phyloP scores from a whole-genome alignment of 352 stramenopile genomes.

The Pseudoperonospora humuli region DNA sequence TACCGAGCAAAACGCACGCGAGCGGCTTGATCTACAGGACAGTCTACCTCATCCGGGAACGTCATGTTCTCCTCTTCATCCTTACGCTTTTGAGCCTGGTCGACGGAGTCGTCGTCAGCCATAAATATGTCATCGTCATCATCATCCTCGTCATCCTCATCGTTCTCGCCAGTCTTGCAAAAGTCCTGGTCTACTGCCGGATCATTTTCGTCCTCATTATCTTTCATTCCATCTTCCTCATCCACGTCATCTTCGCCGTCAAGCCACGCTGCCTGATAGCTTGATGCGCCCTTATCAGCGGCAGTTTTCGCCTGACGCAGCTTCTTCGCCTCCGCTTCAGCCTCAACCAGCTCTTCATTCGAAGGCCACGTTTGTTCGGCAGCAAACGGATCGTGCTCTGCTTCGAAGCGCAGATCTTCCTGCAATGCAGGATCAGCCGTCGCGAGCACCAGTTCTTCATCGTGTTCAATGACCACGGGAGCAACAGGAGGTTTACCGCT shows the following conservation, averaged over 20 bases:
- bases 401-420: slow-evolving; percentile 81
- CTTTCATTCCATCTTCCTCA: slow-evolving; percentile 54
- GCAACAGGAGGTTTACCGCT: slow-evolving; percentile 12
- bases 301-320: slow-evolving; percentile 36
- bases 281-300: slow-evolving; percentile 65
- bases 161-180: slow-evolving; percentile 57
- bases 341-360: slow-evolving; percentile 92
- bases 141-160: slow-evolving; percentile 42
- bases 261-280: slow-evolving; percentile 94
- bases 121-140: slow-evolving; percentile 71
- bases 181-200: slow-evolving; percentile 65
- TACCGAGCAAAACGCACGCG: slow-evolving; percentile 86
- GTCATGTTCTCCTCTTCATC: slow-evolving; percentile 89
- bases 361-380: slow-evolving; percentile 97
- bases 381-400: slow-evolving; percentile 90
- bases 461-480: slow-evolving; percentile 9
- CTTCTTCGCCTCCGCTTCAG: slow-evolving; percentile 55
- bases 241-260: slow-evolving; percentile 63
- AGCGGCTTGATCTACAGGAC: slow-evolving; percentile 45
- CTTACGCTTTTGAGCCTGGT: slow-evolving; percentile 72
- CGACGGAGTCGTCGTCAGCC: slow-evolving; percentile 62
- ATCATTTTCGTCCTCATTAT: slow-evolving; percentile 39
- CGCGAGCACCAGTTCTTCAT: slow-evolving; percentile 47
- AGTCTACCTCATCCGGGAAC: slow-evolving; percentile 94
- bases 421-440: slow-evolving; percentile 52